Evolutionary conservation across 1,284 basidiomycete genomes (phyloP).

Genomic region (Ustilago cynodontis): DNA sequence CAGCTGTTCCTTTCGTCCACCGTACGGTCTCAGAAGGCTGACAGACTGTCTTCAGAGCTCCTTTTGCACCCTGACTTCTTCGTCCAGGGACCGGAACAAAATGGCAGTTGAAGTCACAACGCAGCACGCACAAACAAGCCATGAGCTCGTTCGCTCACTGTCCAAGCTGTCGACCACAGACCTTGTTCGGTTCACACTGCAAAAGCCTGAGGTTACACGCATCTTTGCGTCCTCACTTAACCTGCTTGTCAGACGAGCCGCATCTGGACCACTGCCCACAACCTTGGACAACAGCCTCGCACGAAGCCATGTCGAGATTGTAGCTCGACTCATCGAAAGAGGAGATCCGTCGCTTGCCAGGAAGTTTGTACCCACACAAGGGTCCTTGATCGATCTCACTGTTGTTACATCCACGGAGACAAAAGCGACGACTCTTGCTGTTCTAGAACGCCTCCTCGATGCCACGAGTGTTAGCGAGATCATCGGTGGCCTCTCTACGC

Average conservation of each 20-base stretch:
- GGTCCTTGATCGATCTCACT: constrained; percentile 47
- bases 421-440: not conserved
- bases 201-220: constrained; percentile 33
- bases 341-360: constrained; percentile 53
- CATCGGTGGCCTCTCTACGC: constrained; percentile 22
- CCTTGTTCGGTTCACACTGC: constrained; percentile 38
- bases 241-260: constrained; percentile 19
- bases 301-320: constrained; percentile 28
- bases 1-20: not conserved
- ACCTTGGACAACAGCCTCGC: not conserved
- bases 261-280: constrained; percentile 16
- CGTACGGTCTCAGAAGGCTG: not conserved
- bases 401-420: constrained; percentile 16
- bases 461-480: constrained; percentile 33
- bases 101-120: constrained; percentile 16
- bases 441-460: constrained; percentile 50
- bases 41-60: not conserved
- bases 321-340: constrained; percentile 41
- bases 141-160: constrained; percentile 25
- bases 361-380: constrained; percentile 44
- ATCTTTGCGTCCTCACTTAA: constrained; percentile 37
- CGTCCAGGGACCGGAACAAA: not conserved
- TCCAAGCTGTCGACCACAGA: constrained; percentile 24
- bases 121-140: constrained; percentile 8
- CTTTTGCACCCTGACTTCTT: not conserved